These are phyloP conservation scores for Trifolium dubium DNA, from an alignment of 306 rosid species.

Conservation along the genomic window DNA sequence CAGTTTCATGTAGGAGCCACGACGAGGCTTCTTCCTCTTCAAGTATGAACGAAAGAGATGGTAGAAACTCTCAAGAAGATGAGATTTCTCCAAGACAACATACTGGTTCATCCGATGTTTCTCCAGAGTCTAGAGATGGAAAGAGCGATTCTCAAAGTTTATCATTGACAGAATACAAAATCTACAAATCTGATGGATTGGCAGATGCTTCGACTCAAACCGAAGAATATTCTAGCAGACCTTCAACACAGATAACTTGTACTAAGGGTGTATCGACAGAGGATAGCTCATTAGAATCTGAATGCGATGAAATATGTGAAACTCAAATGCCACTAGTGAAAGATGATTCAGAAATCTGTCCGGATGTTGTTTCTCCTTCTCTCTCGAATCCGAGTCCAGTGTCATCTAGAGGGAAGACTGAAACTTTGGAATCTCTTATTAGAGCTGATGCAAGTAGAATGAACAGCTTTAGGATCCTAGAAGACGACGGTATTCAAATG, in stretches of 20 bases:
- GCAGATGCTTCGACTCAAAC: constrained; percentile 96
- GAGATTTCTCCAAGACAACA: constrained; percentile 61
- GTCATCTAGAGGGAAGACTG: constrained; percentile 79
- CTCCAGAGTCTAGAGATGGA: constrained; percentile 64
- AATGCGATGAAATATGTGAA: constrained; percentile 50
- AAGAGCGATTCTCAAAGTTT: constrained; percentile 67
- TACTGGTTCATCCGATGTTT: constrained; percentile 60
- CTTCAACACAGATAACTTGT: constrained; percentile 66
- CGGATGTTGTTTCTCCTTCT: constrained; percentile 62
- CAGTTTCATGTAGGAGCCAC: constrained; percentile 67
- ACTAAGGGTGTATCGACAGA: constrained; percentile 91
- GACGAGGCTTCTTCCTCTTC: constrained; percentile 86
- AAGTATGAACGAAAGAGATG: constrained; percentile 76
- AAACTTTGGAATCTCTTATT: constrained; percentile 85
- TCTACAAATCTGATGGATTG: constrained; percentile 71
- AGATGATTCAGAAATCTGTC: constrained; percentile 57
- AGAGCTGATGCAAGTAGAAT: constrained; percentile 87
- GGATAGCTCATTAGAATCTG: constrained; percentile 63
- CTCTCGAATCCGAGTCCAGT: constrained; percentile 63
- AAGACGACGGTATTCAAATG: constrained; percentile 68
- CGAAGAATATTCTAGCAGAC: constrained; percentile 58
- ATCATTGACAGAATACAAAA: constrained; percentile 73
- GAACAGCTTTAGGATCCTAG: constrained; percentile 75
- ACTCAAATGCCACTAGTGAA: constrained; percentile 46
- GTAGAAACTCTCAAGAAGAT: constrained; percentile 70